Evolutionary conservation across 2,329 filamentous ascomycete genomes (phyloP), one percentile per base, ranked within the genome.

Genomic region (Xylaria sp.): DNA sequence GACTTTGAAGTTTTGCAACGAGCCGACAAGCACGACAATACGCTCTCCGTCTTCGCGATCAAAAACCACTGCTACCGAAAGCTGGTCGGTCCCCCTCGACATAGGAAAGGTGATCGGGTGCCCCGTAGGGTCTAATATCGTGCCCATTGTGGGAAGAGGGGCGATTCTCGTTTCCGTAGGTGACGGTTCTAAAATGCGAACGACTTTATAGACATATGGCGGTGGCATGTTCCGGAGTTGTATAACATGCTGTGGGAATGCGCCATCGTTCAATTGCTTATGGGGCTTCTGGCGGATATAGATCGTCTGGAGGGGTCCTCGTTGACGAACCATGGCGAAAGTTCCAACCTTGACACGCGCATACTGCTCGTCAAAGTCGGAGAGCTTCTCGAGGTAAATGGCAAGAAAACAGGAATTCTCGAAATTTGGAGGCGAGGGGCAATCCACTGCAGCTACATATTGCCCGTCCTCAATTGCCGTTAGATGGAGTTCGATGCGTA

Each of bases 371-470:
- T 74, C 68, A 1, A 63, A 71, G 7, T 68, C 59, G 2, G 73
- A 77, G 31, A 79, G 58, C 44, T 76, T 78, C 28, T 73, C 66
- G 15, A 80, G 67, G 51, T 78, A 77, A 13, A 80, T 74, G 17
- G 73, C 74, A 2, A 79, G 64, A 61, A 78, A 80, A 7, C 67
- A 73, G 7, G 69, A 69, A 33, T 75, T 75, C 17, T 74, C 66
- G 57, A 78, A 78, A 7, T 75, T 72, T 11, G 75, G 77, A 3
- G 78, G 78, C 1, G 73, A 68, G 0, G 78, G 77, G 48, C 78
- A 80, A 60, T 80, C 74, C 11, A 80, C 66, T 0, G 75, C 75
- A 4, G 78, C 79, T 38, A 77, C 71, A 54, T 73, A 80, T 23
- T 72, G 28, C 33, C 63, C 68, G 6, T 67, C 60, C 3, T 40